phyloP scores from a whole-genome alignment of 1,284 basidiomycete species.

The Apiotrichum veenhuisii region DNA sequence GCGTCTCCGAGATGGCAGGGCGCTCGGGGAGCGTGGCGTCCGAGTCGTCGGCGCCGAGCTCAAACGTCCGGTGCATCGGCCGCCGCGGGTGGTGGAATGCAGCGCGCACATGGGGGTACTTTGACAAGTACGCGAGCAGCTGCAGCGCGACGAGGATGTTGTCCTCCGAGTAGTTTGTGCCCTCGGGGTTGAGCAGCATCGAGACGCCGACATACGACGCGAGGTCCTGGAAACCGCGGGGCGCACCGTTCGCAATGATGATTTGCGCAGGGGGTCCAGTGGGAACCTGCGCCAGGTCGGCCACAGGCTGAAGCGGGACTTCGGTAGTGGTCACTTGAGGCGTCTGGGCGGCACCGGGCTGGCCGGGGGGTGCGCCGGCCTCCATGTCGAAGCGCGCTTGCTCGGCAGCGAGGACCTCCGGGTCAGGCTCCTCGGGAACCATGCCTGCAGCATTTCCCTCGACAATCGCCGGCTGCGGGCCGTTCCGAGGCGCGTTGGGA shows the following conservation, averaged over 20 bases:
- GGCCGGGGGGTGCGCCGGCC: slow-evolving; percentile 45
- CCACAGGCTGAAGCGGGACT: slow-evolving; percentile 12
- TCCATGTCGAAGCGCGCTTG: slow-evolving; percentile 45
- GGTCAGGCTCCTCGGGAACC: slow-evolving; percentile 36
- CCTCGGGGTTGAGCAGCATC: slow-evolving; percentile 46
- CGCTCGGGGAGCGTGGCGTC: slow-evolving; percentile 42
- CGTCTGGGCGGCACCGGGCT: slow-evolving; percentile 41
- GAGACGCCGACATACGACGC: slow-evolving; percentile 44
- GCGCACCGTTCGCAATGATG: slow-evolving; percentile 50
- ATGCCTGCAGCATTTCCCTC: slow-evolving; percentile 24
- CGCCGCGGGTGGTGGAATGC: slow-evolving; percentile 83
- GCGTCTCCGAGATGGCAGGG: slow-evolving; percentile 51
- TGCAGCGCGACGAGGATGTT: slow-evolving; percentile 89
- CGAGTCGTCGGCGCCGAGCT: slow-evolving; percentile 30
- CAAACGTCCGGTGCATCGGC: slow-evolving; percentile 50
- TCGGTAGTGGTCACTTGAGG: slow-evolving; percentile 29
- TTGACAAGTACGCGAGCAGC: slow-evolving; percentile 91
- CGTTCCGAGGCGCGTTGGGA: slow-evolving; percentile 30
- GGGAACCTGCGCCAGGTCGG: slow-evolving; percentile 21
- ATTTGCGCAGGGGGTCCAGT: slow-evolving; percentile 33
- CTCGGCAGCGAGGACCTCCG: slow-evolving; percentile 40
- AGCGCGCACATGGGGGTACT: slow-evolving; percentile 96
- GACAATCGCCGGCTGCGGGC: slow-evolving; percentile 29
- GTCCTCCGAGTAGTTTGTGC: slow-evolving; percentile 75
- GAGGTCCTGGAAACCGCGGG: slow-evolving; percentile 48